Conservation (phyloP, 352 stramenopile genomes). For the Phytopythium montanum region DNA sequence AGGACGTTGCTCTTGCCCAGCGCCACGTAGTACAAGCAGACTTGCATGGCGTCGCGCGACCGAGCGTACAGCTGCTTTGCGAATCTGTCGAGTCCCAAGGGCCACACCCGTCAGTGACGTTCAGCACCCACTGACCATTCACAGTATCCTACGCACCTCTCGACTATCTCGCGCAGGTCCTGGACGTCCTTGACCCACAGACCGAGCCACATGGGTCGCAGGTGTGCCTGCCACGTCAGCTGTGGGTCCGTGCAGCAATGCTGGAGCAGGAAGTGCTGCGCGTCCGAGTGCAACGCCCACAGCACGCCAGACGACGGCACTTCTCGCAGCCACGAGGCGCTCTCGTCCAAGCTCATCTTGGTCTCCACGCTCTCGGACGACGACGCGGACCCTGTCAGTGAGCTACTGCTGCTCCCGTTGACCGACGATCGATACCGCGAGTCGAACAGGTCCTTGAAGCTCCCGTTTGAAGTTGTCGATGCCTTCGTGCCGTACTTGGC, state of each 20-base stretch:
- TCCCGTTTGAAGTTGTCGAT: neutral
- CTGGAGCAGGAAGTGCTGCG: conserved; percentile 73
- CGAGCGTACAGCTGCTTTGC: conserved; percentile 65
- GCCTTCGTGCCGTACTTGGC: conserved; percentile 3
- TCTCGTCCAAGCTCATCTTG: neutral
- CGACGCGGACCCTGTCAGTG: neutral
- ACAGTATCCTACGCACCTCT: conserved; percentile 29
- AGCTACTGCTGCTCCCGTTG: neutral
- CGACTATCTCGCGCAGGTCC: conserved; percentile 59
- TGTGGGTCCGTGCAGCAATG: conserved; percentile 47
- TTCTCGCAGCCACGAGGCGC: conserved; percentile 34
- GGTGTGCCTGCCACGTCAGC: conserved; percentile 55
- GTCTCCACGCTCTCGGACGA: neutral
- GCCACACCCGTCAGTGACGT: neutral
- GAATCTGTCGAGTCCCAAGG: conserved; percentile 30
- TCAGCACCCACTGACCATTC: neutral
- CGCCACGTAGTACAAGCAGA: conserved; percentile 72
- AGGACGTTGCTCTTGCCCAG: conserved; percentile 82
- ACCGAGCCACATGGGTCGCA: conserved; percentile 68
- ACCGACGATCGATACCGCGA: neutral
- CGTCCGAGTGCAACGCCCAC: conserved; percentile 82
- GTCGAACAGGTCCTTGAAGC: neutral
- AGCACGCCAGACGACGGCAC: conserved; percentile 65
- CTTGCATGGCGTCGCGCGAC: conserved; percentile 69
- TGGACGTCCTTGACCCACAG: conserved; percentile 80